These are phyloP conservation scores for Ramichloridium luteum DNA, from an alignment of 2,329 filamentous ascomycete genomes.

Conservation along the genomic window DNA sequence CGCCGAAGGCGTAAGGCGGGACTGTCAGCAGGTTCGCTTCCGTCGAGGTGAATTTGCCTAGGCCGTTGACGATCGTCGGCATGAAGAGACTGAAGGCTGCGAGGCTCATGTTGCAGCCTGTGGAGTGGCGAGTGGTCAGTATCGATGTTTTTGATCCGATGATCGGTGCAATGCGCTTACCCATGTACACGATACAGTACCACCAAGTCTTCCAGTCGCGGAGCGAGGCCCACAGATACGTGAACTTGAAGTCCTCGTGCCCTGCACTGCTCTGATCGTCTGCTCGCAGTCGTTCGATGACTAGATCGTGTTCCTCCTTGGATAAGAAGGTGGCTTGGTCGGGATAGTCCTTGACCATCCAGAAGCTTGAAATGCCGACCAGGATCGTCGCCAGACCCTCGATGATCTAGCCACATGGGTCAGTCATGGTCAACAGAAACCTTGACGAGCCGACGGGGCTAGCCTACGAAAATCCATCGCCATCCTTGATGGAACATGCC, in stretches of 20 bases:
- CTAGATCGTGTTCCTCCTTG: conserved; percentile 55
- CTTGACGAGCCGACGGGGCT: conserved; percentile 4
- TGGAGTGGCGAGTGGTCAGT: no score
- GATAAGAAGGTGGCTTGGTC: conserved; percentile 56
- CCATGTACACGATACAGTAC: conserved; percentile 68
- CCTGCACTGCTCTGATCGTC: conserved; percentile 66
- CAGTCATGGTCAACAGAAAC: conserved; percentile 1
- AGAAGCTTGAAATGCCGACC: conserved; percentile 57
- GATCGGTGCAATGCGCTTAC: no score
- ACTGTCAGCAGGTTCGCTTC: conserved; percentile 61
- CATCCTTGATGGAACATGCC: conserved; percentile 23
- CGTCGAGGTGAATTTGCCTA: conserved; percentile 45
- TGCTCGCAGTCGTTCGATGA: conserved; percentile 54
- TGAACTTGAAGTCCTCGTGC: conserved; percentile 61
- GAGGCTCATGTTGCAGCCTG: conserved; percentile 55
- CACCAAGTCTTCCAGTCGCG: conserved; percentile 78
- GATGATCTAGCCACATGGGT: conserved; percentile 27
- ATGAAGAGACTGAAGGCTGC: conserved; percentile 70
- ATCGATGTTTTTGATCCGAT: no score
- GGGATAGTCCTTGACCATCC: conserved; percentile 74
- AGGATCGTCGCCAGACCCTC: conserved; percentile 58
- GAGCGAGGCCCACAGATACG: conserved; percentile 58
- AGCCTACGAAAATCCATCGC: conserved; percentile 1
- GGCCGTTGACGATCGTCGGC: conserved; percentile 59
- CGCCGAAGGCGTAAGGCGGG: conserved; percentile 62